Conservation (phyloP, 192 early-diverging fungal genomes). For the Pilobolus umbonatus region DNA sequence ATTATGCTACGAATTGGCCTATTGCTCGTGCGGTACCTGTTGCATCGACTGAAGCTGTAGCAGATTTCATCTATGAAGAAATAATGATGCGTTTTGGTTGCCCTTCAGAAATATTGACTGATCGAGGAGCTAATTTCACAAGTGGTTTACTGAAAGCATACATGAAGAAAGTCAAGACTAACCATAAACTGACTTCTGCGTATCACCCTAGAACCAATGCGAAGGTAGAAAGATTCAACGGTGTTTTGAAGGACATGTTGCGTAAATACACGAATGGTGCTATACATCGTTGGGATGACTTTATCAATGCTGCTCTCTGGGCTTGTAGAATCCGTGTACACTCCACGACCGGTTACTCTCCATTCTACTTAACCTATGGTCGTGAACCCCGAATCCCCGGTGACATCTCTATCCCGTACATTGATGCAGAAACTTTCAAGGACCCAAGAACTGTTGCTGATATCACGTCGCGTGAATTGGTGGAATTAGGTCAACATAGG, state of each 20-base stretch:
- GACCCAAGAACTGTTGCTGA: constrained; percentile 1
- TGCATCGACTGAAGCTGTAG: constrained; percentile 12
- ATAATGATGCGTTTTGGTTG: constrained; percentile 5
- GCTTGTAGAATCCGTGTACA: constrained; percentile 3
- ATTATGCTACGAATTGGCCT: constrained; percentile 31
- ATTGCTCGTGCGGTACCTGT: constrained; percentile 15
- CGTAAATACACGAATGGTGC: neutral
- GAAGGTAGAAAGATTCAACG: constrained; percentile 19
- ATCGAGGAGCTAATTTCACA: no score
- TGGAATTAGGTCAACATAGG: neutral
- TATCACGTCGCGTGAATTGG: neutral
- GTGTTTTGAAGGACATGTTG: constrained; percentile 1
- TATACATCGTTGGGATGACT: constrained; percentile 18
- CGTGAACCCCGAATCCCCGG: constrained; percentile 17
- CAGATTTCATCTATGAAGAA: constrained; percentile 26
- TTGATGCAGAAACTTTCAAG: constrained; percentile 3
- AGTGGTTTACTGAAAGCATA: no score
- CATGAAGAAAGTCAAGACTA: no score
- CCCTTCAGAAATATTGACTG: no score
- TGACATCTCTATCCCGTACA: constrained; percentile 7
- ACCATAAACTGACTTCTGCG: constrained; percentile 15
- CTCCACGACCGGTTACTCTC: neutral
- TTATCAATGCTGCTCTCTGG: constrained; percentile 11
- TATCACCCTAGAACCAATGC: constrained; percentile 23
- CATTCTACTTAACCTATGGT: constrained; percentile 23